Percentiles rank a stretch among this genome's conserved stretches.
These are phyloP conservation scores for Ilyonectria destructans DNA, from an alignment of 2,329 filamentous ascomycete species.

Conservation along the genomic window DNA sequence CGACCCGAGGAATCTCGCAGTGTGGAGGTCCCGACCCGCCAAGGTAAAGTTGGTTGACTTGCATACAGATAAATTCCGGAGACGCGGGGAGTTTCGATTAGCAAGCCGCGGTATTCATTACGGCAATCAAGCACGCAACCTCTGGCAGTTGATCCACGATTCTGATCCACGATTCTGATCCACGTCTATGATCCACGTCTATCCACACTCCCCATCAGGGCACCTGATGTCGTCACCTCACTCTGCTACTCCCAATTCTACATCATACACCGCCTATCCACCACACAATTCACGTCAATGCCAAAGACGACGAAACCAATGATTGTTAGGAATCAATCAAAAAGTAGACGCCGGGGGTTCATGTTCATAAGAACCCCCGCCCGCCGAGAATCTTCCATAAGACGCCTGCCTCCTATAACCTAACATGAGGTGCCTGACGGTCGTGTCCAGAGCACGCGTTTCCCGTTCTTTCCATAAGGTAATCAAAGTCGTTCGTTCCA, in stretches of 20 bases:
- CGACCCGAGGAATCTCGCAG: conserved; percentile 17
- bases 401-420: conserved; percentile 49
- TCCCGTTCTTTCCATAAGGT: conserved; percentile 45
- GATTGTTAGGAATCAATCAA: conserved; percentile 26
- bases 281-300: conserved; percentile 6
- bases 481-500: conserved; percentile 48
- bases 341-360: conserved; percentile 40
- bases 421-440: conserved; percentile 45
- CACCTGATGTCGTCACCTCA: background rate
- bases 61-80: conserved; percentile 13
- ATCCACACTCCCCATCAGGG: background rate
- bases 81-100: conserved; percentile 7
- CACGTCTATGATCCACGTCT: background rate
- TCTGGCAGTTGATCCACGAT: background rate
- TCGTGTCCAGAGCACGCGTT: conserved; percentile 46
- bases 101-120: conserved; percentile 4
- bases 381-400: conserved; percentile 38
- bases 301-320: conserved; percentile 6
- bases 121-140: conserved; percentile 8
- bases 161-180: background rate
- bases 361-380: conserved; percentile 47
- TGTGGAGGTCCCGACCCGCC: conserved; percentile 12
- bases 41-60: background rate
- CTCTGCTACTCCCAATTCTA: background rate
- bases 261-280: background rate